Evolutionary conservation across 208 protist species (phyloP), one percentile per base, ranked within the genome.

Genomic region (Crithidia expoeki): DNA sequence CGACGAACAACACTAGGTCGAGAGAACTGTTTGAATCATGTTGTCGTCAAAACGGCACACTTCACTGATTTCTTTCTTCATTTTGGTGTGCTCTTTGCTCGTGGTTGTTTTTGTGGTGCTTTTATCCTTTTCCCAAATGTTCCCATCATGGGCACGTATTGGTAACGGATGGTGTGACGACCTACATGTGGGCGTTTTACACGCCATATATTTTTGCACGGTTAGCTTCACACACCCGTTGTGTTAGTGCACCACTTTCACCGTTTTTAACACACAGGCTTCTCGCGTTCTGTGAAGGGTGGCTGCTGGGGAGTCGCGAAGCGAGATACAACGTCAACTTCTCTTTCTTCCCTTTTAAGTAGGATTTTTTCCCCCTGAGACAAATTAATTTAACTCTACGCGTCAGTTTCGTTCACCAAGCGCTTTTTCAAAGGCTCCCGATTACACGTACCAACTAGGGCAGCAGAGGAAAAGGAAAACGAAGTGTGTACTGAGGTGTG

Each of bases 1-100:
- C 4, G 21, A 19, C 14, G 6, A 19, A 49, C 10, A n/a, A 6
- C 44, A 49, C 6, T 23, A 19, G 21, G n/a, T 12, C 12, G 36
- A 40, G 11, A 4, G 30, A 49, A 14, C 36, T 36, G 25, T 4
- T 4, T 7, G 28, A 30, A 58, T 16, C 23, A 27, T 68, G 28
- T 57, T 47, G 51, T 46, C 52, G 63, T 68, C 63, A 67, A 60
- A 66, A 52, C 52, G 59, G 32, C 49, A 50, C 23, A 12, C 28
- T 38, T 50, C 52, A 52, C 36, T 21, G 25, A 23, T 59, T 47
- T 59, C 52, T 36, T 42, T 50, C 49, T 58, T 2, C 55, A 53
- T 40, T 52, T 21, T 16, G 25, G 32, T 56, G 34, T 40, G 2
- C 27, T 44, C 7, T 17, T 44, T 30, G 34, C 30, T 36, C 50